phyloP scores from a whole-genome alignment of 208 protist genomes.

The Crithidia bombi region DNA sequence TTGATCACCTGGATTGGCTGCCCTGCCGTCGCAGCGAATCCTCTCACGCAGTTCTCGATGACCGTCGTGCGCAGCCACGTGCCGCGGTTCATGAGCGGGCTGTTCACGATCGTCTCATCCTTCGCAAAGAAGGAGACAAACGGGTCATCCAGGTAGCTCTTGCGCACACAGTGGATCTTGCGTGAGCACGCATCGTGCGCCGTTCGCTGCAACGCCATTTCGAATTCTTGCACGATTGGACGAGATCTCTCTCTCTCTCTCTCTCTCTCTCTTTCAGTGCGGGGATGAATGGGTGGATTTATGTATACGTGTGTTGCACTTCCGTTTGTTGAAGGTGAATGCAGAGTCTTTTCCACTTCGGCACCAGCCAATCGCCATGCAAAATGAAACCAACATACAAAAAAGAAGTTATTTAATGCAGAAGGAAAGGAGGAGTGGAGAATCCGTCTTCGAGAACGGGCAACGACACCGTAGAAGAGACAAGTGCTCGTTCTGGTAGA shows the following conservation, averaged over 20 bases:
- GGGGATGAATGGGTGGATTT: too few relatives aligned
- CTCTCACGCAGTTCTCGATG: slow-evolving; percentile 75
- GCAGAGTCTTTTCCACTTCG: too few relatives aligned
- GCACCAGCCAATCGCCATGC: too few relatives aligned
- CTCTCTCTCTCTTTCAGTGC: too few relatives aligned
- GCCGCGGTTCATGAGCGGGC: slow-evolving; percentile 91
- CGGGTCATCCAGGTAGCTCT: slow-evolving; percentile 86
- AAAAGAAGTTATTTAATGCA: too few relatives aligned
- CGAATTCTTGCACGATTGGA: slow-evolving; percentile 23
- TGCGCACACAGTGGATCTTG: slow-evolving; percentile 88
- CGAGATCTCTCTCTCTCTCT: background rate
- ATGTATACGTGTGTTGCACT: too few relatives aligned
- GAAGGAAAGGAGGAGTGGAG: too few relatives aligned
- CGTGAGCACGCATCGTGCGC: slow-evolving; percentile 89
- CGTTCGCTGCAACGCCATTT: slow-evolving; percentile 86
- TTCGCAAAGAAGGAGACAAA: slow-evolving; percentile 81
- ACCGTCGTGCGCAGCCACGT: slow-evolving; percentile 88
- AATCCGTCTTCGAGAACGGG: too few relatives aligned
- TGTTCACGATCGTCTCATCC: slow-evolving; percentile 90
- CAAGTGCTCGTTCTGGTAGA: too few relatives aligned
- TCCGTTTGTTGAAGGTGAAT: too few relatives aligned
- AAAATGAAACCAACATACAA: too few relatives aligned
- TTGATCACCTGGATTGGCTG: slow-evolving; percentile 86
- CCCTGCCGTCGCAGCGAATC: slow-evolving; percentile 47
- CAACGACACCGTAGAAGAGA: too few relatives aligned